Conservation (phyloP, 257 asterid genomes). For the Echium plantagineum region DNA sequence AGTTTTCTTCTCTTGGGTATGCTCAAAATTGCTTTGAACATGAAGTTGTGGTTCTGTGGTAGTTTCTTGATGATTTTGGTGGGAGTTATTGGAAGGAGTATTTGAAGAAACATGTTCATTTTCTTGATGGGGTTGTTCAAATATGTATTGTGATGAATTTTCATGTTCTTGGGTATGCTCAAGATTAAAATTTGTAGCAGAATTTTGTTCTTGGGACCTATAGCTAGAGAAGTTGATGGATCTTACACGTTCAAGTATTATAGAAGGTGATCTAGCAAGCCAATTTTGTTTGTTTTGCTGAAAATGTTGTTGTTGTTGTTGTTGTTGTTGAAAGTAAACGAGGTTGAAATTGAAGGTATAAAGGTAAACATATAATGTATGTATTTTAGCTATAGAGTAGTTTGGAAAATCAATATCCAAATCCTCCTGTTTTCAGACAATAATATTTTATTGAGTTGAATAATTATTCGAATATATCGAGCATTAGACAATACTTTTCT, state of each 20-base stretch:
- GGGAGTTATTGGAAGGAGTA: slow-evolving; percentile 9
- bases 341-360: too few relatives aligned
- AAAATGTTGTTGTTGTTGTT: neutral
- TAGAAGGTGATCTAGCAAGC: slow-evolving; percentile 39
- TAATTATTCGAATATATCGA: too few relatives aligned
- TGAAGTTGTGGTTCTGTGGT: neutral
- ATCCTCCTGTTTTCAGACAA: too few relatives aligned
- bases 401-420: too few relatives aligned
- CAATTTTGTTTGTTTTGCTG: neutral
- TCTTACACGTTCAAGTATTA: slow-evolving; percentile 63
- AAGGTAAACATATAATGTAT: too few relatives aligned
- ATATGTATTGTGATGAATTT: slow-evolving; percentile 30
- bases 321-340: neutral
- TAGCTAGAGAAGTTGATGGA: slow-evolving; percentile 32
- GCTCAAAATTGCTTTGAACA: neutral
- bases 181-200: neutral
- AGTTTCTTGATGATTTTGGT: slow-evolving; percentile 12
- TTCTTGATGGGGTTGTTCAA: slow-evolving; percentile 18
- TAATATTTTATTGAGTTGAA: too few relatives aligned
- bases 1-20: neutral
- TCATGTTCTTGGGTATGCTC: slow-evolving; percentile 8
- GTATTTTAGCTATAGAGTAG: too few relatives aligned
- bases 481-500: too few relatives aligned
- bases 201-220: slow-evolving; percentile 31
- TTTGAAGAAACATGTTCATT: slow-evolving; percentile 7